Base-by-base conservation (phyloP, 352 stramenopile genomes). In the Phytophthora tubulina region DNA sequence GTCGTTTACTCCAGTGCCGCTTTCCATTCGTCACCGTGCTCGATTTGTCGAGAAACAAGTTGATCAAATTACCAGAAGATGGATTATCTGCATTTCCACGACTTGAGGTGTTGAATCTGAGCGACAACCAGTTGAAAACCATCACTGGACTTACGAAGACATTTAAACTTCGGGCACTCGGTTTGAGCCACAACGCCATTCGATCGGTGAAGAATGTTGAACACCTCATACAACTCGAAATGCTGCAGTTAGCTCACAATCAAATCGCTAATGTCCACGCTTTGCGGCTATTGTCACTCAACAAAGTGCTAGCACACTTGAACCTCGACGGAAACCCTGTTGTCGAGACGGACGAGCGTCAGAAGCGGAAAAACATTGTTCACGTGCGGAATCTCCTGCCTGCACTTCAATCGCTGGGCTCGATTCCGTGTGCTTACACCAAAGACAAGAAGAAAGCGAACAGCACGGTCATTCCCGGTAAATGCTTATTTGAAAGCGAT, bases 331-430 rank as follows among this genome's bases (percentile, higher is more conserved):
- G 81, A 5, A 96, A 96, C 46, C 76, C 87, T 4, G 60, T 96
- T 13, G 78, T 95, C 2, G 75, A 85, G 44, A 89, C 77, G 0
- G 82, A 94, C 42, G 85, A 92, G 21, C 78, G 80, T 7, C 84
- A 92, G 53, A 84, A 81, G 4, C 77, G 86, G 14, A 89, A 89
- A 56, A 84, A 90, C 39, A 89, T 88, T 15, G 82, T 88, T n/a
- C 80, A 95, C n/a, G 72, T 96, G 2, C 59, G 92, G 7, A 96
- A 96, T 67, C 76, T 96, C 13, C 63, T 96, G 14, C 87, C 89
- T 44, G 86, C 69, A 27, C 67, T 96, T 14, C 68, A 72, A 38
- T 89, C 81, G 0, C 62, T 96, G 1, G 89, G 87, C 6, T 92
- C 82, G 2, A 80, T 92, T n/a, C 72, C 75, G 2, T 82, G 65